Conservation (phyloP, 345 rosid genomes). For the Firmiana major region DNA sequence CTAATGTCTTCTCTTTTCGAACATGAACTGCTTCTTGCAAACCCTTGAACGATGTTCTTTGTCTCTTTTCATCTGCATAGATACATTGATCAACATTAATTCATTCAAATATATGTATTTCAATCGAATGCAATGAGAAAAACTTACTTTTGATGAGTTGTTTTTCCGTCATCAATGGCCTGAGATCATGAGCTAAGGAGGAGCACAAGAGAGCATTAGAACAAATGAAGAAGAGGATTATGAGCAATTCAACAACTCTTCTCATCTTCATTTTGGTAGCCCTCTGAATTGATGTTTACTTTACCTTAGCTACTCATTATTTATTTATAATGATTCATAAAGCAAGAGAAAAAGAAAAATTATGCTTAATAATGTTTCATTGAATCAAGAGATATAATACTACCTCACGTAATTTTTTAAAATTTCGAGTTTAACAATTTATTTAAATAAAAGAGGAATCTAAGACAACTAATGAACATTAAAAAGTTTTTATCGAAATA, state of each 20-base stretch:
- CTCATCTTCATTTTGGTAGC: neutral
- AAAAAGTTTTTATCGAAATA: neutral
- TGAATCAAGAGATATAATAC: neutral
- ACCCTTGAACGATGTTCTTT: neutral
- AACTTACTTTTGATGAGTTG: slow-evolving; percentile 3
- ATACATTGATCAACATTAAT: neutral
- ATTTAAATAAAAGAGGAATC: neutral
- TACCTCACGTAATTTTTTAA: neutral
- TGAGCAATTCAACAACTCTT: neutral
- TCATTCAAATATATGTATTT: neutral
- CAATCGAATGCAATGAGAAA: neutral
- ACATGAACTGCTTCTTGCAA: neutral
- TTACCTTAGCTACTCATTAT: neutral
- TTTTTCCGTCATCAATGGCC: neutral
- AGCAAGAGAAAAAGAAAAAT: neutral
- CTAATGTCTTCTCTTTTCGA: neutral
- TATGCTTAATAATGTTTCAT: neutral
- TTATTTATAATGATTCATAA: neutral
- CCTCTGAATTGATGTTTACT: neutral
- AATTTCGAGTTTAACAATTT: neutral
- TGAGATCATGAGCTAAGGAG: neutral
- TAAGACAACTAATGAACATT: neutral
- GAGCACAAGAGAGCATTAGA: neutral
- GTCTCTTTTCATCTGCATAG: neutral
- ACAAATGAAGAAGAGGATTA: neutral